These are phyloP conservation scores for Cryoendolithus antarcticus DNA, from an alignment of 2,329 filamentous ascomycete species.

Conservation along the genomic window DNA sequence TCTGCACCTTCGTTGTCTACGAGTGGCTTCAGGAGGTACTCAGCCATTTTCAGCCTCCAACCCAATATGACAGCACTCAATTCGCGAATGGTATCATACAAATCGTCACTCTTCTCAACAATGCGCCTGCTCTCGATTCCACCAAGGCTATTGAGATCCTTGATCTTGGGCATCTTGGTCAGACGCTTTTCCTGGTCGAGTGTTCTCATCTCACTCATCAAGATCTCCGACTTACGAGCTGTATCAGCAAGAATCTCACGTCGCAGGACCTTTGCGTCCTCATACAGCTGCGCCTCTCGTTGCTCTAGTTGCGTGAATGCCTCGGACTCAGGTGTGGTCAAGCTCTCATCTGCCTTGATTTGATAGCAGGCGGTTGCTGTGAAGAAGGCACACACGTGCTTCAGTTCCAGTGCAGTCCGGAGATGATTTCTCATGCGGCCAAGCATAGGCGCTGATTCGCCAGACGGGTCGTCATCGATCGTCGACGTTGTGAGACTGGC, in stretches of 20 bases:
- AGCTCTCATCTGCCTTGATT: constrained; percentile 57
- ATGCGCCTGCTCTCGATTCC: constrained; percentile 64
- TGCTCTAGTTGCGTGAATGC: constrained; percentile 55
- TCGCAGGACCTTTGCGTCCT: constrained; percentile 63
- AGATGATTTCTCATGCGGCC: constrained; percentile 45
- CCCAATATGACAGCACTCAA: constrained; percentile 60
- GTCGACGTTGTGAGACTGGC: constrained; percentile 12
- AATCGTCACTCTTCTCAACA: constrained; percentile 51
- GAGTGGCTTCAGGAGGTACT: constrained; percentile 59
- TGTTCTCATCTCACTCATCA: constrained; percentile 50
- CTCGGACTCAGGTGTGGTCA: constrained; percentile 54
- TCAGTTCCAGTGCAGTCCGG: constrained; percentile 60
- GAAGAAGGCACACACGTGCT: constrained; percentile 77
- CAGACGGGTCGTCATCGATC: constrained; percentile 21
- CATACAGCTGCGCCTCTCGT: constrained; percentile 61
- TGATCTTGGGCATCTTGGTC: constrained; percentile 36
- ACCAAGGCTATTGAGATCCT: constrained; percentile 37
- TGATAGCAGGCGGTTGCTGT: constrained; percentile 74
- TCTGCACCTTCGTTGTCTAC: constrained; percentile 74
- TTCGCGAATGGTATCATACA: constrained; percentile 55
- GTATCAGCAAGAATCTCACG: constrained; percentile 59
- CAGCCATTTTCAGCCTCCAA: constrained; percentile 62
- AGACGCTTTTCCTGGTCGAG: constrained; percentile 39
- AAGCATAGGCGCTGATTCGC: constrained; percentile 14
- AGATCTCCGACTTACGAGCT: constrained; percentile 44